A percentile compares a stretch with the other conserved stretches of the same genome.
phyloP scores from a whole-genome alignment of 2,329 filamentous ascomycete genomes.

The Neofusicoccum kwambonambiense region DNA sequence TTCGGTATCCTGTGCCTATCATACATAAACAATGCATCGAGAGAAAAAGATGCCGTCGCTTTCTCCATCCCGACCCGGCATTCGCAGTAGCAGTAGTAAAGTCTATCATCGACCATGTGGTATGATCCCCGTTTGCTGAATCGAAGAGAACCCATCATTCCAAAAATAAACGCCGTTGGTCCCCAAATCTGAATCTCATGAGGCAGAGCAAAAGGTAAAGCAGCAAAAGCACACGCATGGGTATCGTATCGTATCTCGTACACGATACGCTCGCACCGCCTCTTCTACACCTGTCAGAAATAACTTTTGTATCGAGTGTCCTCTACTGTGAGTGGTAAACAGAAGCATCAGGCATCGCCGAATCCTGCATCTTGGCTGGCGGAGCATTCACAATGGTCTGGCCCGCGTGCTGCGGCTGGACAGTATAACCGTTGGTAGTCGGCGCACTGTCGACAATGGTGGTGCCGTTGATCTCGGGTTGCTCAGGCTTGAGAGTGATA shows the following conservation, averaged over 20 bases:
- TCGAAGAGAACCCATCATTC: neutral
- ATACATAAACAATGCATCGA: neutral
- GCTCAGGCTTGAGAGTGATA: slow-evolving; percentile 2
- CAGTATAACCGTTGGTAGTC: neutral
- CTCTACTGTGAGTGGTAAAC: neutral
- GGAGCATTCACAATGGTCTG: neutral
- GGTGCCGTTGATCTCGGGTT: neutral
- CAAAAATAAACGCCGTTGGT: neutral
- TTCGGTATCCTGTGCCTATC: neutral
- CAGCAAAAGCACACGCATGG: neutral
- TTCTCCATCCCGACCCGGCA: neutral
- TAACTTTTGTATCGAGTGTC: neutral
- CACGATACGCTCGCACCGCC: slow-evolving; percentile 8
- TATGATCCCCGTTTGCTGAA: neutral
- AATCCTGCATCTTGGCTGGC: neutral
- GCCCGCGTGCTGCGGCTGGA: neutral
- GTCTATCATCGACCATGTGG: neutral
- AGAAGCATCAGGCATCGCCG: neutral
- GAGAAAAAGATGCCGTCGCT: neutral
- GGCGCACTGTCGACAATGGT: neutral
- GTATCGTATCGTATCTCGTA: slow-evolving; percentile 12
- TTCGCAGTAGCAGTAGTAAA: neutral
- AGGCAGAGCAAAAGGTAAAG: neutral
- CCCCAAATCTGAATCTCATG: neutral
- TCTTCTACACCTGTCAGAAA: neutral